phyloP scores from a whole-genome alignment of 345 rosid genomes.

The Hibiscus mutabilis region DNA sequence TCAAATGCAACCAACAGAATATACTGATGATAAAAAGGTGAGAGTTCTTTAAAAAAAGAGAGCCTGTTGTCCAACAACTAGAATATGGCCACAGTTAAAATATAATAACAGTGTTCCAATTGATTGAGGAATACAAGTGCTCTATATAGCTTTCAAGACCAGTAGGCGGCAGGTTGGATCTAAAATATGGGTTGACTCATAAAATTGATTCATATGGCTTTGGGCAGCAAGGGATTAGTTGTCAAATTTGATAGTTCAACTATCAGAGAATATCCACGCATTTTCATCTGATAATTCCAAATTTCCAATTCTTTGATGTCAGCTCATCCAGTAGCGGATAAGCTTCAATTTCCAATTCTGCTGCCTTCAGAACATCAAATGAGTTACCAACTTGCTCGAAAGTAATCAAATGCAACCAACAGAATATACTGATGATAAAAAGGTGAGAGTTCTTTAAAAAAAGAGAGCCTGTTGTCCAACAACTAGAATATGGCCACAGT shows the following conservation, averaged over 20 bases:
- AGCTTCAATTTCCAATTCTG: slow-evolving; percentile 98
- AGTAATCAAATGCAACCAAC: slow-evolving; percentile 11
- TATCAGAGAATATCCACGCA: background rate
- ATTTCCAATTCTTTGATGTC: slow-evolving; percentile 90
- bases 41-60: background rate
- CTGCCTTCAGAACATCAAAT: slow-evolving; percentile 53
- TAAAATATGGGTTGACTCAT: background rate
- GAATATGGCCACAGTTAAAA: background rate
- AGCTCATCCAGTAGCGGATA: slow-evolving; percentile 93
- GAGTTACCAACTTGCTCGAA: slow-evolving; percentile 14
- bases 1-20: slow-evolving; percentile 2
- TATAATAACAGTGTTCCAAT: background rate
- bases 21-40: background rate
- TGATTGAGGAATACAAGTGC: background rate
- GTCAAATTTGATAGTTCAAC: background rate
- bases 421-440: background rate
- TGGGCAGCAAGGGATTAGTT: background rate
- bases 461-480: background rate
- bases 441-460: background rate
- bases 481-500: background rate
- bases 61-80: background rate
- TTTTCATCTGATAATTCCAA: background rate
- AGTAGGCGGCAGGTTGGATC: background rate
- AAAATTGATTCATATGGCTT: background rate
- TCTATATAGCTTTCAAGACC: background rate